Base-by-base conservation (phyloP, 768 basidiomycete genomes). In the Flagelloscypha sp. region DNA sequence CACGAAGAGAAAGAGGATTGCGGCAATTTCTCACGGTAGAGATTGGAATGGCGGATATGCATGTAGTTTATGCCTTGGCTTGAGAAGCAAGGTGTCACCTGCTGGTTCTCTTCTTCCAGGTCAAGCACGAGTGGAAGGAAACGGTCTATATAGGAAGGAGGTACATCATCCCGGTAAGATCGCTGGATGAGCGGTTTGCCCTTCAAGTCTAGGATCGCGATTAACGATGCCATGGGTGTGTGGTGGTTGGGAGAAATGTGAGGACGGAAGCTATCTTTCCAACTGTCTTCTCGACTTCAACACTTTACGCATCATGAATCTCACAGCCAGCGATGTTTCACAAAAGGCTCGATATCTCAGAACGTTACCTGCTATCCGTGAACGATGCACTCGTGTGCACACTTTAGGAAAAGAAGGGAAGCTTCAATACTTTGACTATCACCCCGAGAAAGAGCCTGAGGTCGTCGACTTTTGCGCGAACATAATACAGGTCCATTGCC, bases 121-220 rank as follows among this genome's bases (percentile, higher is more conserved):
- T 99, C 94, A 23, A 97, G 76, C 17, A 97, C 65, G 19, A 95
- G 73, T 0, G 94, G 94, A 23, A 98, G 70, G 56, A 99, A 98
- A 30, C 86, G 77, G 54, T 98, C 95, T 46, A 99, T 79, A 41
- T 83, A 84, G 1, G 89, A 79, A 0, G 86, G 50, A 0, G 88
- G 78, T 0, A 99, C 88, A 63, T 99, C 95, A 59, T 98, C 95
- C 38, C 90, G 76, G 62, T 98, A 99, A 0, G 90, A 85, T 6
- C 94, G 75, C 55, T 97, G 94, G 43, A 99, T 99, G 29, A 98
- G 72, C 6, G 94, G 88, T 48, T 99, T 99, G 53, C 94, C 94
- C 66, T 98, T 99, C 59, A 98, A 79, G 61, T 98, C 94, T 50
- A 97, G 84, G 49, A 98, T 93, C 24, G 93, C 90, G 42, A 98